phyloP scores from a whole-genome alignment of 306 rosid species.

The Myrica gale region DNA sequence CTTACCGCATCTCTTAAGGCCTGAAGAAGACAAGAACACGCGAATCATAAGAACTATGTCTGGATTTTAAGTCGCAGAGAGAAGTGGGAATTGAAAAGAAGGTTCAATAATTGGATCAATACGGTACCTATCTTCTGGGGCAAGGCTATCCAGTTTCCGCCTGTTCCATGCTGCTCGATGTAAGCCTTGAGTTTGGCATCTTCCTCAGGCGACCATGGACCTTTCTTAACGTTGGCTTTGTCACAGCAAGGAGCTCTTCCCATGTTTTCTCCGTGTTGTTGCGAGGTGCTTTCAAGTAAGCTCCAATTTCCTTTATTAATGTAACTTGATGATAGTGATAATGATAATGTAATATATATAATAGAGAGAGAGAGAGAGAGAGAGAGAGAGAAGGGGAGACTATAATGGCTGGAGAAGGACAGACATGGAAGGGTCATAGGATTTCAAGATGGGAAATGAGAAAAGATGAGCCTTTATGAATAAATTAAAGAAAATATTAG shows the following conservation, averaged over 20 bases:
- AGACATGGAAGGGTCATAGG: conserved; percentile 39
- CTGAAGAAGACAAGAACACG: conserved; percentile 25
- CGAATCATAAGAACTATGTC: neutral
- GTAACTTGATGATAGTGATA: conserved; percentile 32
- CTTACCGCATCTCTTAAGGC: conserved; percentile 92
- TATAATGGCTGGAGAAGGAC: conserved; percentile 63
- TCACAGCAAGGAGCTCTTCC: conserved; percentile 99
- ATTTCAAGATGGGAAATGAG: conserved; percentile 54
- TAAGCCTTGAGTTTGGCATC: conserved; percentile 90
- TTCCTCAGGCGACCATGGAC: conserved; percentile 99
- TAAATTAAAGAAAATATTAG: conserved; percentile 39
- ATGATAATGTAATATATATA: conserved; percentile 32
- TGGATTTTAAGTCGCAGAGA: neutral
- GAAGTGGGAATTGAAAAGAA: neutral
- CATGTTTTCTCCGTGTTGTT: conserved; percentile 38
- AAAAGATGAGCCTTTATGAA: conserved; percentile 35
- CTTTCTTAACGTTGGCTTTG: conserved; percentile 97
- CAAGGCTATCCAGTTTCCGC: conserved; percentile 95
- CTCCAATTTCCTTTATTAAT: conserved; percentile 24
- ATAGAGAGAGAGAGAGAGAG: conserved; percentile 20
- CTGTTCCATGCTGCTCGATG: conserved; percentile 79
- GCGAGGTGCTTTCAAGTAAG: conserved; percentile 27
- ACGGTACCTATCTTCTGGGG: conserved; percentile 84
- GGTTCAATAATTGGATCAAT: no score
- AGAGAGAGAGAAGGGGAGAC: conserved; percentile 25